A percentile compares a stretch with the other conserved stretches of the same genome.
These are phyloP conservation scores for Gossypium raimondii DNA, from an alignment of 345 rosid species.

Conservation along the genomic window DNA sequence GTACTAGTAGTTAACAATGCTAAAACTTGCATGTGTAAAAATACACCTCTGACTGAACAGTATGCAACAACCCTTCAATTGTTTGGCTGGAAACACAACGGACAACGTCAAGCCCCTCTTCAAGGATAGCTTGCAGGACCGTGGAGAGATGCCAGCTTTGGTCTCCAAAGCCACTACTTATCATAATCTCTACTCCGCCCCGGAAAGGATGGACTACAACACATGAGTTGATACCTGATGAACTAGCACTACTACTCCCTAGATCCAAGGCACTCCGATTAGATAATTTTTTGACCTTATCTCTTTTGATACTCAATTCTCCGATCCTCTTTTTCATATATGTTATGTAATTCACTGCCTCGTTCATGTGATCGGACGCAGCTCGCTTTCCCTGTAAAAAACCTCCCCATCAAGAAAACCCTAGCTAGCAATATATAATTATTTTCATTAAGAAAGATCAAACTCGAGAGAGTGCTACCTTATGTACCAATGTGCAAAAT, in stretches of 20 bases:
- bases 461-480: not conserved
- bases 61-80: conserved; percentile 35
- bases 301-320: conserved; percentile 32
- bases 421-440: not conserved
- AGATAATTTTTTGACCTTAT: conserved; percentile 23
- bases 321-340: conserved; percentile 27
- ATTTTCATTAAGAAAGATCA: not conserved
- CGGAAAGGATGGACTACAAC: conserved; percentile 26
- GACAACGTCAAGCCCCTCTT: conserved; percentile 35
- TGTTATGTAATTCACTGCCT: conserved; percentile 41
- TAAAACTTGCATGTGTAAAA: not conserved
- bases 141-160: conserved; percentile 31
- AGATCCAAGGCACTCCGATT: conserved; percentile 18
- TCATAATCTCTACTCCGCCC: conserved; percentile 41
- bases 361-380: conserved; percentile 36
- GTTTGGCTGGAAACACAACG: conserved; percentile 32
- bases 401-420: conserved; percentile 14
- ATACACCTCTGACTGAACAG: conserved; percentile 37
- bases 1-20: no score
- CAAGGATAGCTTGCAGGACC: conserved; percentile 29
- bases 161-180: conserved; percentile 33
- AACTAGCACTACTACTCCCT: conserved; percentile 11
- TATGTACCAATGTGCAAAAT: no score
- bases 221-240: conserved; percentile 22
- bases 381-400: conserved; percentile 52